Conservation (phyloP, 495 filamentous ascomycete genomes). For the Rostrohypoxylon terebratum region DNA sequence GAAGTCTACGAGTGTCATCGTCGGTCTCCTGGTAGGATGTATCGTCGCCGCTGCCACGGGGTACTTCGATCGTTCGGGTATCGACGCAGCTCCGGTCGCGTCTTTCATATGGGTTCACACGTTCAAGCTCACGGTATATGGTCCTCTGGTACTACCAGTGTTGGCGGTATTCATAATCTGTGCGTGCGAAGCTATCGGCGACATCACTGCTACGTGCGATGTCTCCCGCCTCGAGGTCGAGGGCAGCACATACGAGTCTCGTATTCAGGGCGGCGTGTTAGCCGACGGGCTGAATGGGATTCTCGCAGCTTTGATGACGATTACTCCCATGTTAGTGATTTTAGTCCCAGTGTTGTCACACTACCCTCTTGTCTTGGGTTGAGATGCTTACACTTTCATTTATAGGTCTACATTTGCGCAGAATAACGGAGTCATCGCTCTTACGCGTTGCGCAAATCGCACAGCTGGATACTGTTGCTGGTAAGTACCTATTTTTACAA, state of each 20-base stretch:
- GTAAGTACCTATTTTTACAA: slow-evolving; percentile 45
- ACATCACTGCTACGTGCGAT: slow-evolving; percentile 79
- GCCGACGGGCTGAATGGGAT: slow-evolving; percentile 88
- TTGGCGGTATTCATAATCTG: slow-evolving; percentile 89
- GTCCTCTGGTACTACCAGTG: slow-evolving; percentile 83
- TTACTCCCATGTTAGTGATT: slow-evolving; percentile 89
- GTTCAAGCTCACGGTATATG: slow-evolving; percentile 83
- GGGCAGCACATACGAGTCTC: slow-evolving; percentile 82
- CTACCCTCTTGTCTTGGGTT: too few species aligned
- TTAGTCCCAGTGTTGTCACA: too few species aligned
- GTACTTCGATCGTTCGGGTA: slow-evolving; percentile 80
- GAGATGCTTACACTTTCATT: too few species aligned
- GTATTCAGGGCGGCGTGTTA: slow-evolving; percentile 89
- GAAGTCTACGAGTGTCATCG: slow-evolving; percentile 76
- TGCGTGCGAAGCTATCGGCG: slow-evolving; percentile 90
- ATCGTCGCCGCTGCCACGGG: slow-evolving; percentile 87
- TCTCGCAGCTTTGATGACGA: slow-evolving; percentile 83
- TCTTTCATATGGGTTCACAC: slow-evolving; percentile 94
- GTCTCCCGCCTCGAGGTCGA: slow-evolving; percentile 87
- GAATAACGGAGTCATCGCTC: slow-evolving; percentile 92
- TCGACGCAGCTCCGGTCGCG: slow-evolving; percentile 76
- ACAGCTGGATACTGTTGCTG: slow-evolving; percentile 80
- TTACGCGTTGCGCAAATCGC: slow-evolving; percentile 90
- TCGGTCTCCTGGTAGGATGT: slow-evolving; percentile 86
- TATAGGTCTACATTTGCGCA: slow-evolving; percentile 81